Evolutionary conservation across 164 flowering plant genomes (phyloP), one percentile per base, ranked within the genome.

Genomic region (Umbilicus rupestris): DNA sequence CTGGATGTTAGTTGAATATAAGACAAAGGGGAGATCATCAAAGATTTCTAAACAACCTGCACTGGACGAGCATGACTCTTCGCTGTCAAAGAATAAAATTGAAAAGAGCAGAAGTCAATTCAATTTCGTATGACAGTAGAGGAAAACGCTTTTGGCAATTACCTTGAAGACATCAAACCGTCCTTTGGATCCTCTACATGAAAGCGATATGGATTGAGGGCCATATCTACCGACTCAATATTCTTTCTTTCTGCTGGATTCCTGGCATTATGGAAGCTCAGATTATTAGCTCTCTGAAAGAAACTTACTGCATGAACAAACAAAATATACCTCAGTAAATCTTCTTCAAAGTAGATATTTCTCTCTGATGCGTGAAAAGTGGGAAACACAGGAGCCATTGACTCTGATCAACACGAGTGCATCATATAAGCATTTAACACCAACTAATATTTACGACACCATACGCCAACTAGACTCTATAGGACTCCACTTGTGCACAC

Each of bases 11-110:
- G 35, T 55, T 30, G 15, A 26, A 29, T 26, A 35, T 35, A 35
- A 41, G 33, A 55, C 17, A 3, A 26, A 55, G 29, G 5, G 2
- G 17, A 45, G 55, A n/a, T 28, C 33, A 55, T 74, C 58, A 7
- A 5, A 46, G 67, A 28, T 17, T 69, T 22, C 24, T 28, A 30
- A 41, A 57, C 30, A 58, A 89, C 96, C 96, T 85, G 92, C 85
- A 75, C 73, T 80, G 59, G 87, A 84, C 44, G 87, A 82, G 80
- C 88, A 77, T 28, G 92, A 87, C 72, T 87, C 92, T 70, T 87
- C 90, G 41, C 92, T 89, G 87, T 75, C 72, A 72, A 71, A 58
- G 28, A 55, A 46, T 11, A 15, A 58, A 60, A 62, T 44, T 15
- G 57, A 37, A 44, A 33, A 16, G 57, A 49, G 33, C 19, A 33